Evolutionary conservation across 257 asterid species (phyloP).

Genomic region (Paulownia fortunei): DNA sequence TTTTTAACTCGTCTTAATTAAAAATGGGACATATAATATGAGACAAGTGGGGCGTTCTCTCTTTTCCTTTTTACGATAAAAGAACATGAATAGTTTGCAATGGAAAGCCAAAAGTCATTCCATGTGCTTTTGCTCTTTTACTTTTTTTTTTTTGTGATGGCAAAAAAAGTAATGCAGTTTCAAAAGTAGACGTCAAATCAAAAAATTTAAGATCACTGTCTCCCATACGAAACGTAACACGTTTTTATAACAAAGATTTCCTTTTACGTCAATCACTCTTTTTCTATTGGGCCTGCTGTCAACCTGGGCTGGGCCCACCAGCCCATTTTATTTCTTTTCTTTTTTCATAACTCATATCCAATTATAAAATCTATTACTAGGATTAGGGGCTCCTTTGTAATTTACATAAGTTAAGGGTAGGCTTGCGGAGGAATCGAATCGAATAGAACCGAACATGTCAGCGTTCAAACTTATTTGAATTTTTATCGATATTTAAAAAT

Average conservation of each 20-base stretch:
- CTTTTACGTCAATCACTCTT: constrained; percentile 19
- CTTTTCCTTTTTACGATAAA: too few species aligned
- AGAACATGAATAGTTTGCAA: neutral
- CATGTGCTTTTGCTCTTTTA: neutral
- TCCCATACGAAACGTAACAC: constrained; percentile 21
- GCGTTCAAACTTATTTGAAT: too few species aligned
- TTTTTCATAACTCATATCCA: neutral
- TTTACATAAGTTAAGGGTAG: too few species aligned
- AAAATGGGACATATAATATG: too few species aligned
- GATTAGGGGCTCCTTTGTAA: too few species aligned
- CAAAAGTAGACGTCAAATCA: constrained; percentile 28
- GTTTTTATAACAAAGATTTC: constrained; percentile 26
- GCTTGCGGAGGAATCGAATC: too few species aligned
- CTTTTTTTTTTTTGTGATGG: neutral
- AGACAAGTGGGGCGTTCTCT: too few species aligned
- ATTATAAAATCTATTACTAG: too few species aligned
- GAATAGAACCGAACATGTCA: too few species aligned
- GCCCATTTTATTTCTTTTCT: neutral
- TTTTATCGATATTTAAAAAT: too few species aligned
- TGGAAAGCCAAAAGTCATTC: neutral
- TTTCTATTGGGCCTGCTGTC: constrained; percentile 21
- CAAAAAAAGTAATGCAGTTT: neutral
- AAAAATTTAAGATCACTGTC: neutral
- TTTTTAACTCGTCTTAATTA: too few species aligned
- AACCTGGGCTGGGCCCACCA: constrained; percentile 2